A percentile compares a stretch with the other conserved stretches of the same genome.
Conservation (phyloP, 371 early-diverging fungal species). For the Funneliformis caledonium region DNA sequence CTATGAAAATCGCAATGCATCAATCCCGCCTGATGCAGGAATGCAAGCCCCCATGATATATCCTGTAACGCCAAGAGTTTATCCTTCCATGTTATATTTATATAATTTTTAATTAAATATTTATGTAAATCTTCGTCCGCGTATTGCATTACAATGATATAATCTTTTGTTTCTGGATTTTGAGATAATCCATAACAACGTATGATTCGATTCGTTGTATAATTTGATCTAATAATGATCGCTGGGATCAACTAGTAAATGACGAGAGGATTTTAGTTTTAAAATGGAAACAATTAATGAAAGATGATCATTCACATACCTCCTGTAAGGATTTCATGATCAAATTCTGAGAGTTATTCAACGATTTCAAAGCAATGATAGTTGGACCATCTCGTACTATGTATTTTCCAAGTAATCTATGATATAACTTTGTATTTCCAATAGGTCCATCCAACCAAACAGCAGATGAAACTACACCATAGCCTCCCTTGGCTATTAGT, state of each 20-base stretch:
- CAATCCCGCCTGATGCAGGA: not conserved
- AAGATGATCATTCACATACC: too few species aligned
- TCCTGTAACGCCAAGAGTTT: not conserved
- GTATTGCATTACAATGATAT: constrained; percentile 29
- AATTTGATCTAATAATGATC: too few species aligned
- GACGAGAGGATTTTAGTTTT: too few species aligned
- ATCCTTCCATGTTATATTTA: not conserved
- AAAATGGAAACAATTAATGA: too few species aligned
- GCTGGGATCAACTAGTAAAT: too few species aligned
- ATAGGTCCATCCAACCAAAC: constrained; percentile 17
- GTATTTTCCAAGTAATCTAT: not conserved
- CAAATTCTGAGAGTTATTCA: too few species aligned
- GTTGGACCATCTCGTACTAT: not conserved
- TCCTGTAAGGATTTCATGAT: too few species aligned
- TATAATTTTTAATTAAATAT: too few species aligned
- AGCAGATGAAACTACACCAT: constrained; percentile 2
- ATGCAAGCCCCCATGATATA: not conserved
- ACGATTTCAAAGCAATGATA: not conserved
- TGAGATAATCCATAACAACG: constrained; percentile 28
- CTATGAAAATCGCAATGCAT: not conserved
- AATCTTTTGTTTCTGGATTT: constrained; percentile 6
- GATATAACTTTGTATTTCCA: too few species aligned
- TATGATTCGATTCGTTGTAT: not conserved
- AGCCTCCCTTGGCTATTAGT: not conserved
- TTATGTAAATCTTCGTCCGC: not conserved